Evolutionary conservation across 1,284 basidiomycete genomes (phyloP), one percentile per base, ranked within the genome.

Genomic region (Phlebopus sp.): DNA sequence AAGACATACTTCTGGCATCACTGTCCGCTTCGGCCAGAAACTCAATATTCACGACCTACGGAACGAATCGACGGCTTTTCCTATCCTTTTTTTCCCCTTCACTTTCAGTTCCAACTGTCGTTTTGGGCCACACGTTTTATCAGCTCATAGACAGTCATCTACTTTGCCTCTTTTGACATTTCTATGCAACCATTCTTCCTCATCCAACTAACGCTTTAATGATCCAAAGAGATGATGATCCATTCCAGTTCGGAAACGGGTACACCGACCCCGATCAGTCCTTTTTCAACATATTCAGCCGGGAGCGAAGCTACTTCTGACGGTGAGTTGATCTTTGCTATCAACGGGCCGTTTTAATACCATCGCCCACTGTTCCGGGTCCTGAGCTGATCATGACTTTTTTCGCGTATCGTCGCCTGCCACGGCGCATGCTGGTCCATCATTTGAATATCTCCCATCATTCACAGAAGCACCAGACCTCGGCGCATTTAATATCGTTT

Each of bases 401-500:
- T 13, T n/a, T n/a, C n/a, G 21, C 41, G 10, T 35, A 35, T 19
- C 10, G 25, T 7, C 37, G 32, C 30, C 25, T 42, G n/a, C 34
- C 29, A 42, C 41, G 15, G 42, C 46, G 31, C 36, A 6, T 36
- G 53, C 5, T 49, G 51, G 21, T 23, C 21, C 27, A 25, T 46
- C 44, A 15, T 31, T 50, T 51, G n/a, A 43, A 29, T 29, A 5
- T 29, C 27, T 42, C 10, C 44, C 29, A 30, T 47, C 35, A 32
- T 32, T 36, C 19, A 23, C 57, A 81, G 86, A 88, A 67, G 76
- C 79, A 52, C 86, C 86, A 38, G 86, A 89, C 68, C 74, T 90
- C 17, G 86, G 87, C 11, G 82, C 84, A 15, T 89, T 90, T 66
- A 77, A 73, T 13, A 74, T 79, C 42, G 83, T 90, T 35, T 79